Evolutionary conservation across 163 green algal species (phyloP), one percentile per base, ranked within the genome.

Genomic region (Coccomyxa subellipsoidea): DNA sequence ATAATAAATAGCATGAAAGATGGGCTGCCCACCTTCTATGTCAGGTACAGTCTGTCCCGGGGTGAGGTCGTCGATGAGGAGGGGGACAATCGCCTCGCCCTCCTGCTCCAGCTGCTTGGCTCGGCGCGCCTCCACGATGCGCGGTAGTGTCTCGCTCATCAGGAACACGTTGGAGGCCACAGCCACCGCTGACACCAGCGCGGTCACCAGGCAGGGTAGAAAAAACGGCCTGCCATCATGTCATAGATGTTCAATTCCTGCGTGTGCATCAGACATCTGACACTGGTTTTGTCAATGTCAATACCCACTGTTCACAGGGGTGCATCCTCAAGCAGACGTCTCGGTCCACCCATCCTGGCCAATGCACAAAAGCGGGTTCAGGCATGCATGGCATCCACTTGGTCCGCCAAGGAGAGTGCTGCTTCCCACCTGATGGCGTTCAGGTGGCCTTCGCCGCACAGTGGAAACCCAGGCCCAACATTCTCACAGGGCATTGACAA

Each of bases 91-190:
- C 66, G 18, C 66, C 10, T 73, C 66, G 3, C n/a, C n/a, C 66
- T 73, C 21, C 21, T 73, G 8, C n/a, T 32, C 66, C n/a, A 34
- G 29, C 29, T 73, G 66, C 66, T 73, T 32, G 23, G 79, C 81
- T 75, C 8, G 54, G 23, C 66, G n/a, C 1, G 27, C 54, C 36
- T 38, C n/a, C 10, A 71, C 59, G 34, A 81, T 40, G 54, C 70
- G 80, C 32, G 85, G 87, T 69, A 90, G 77, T 2, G 88, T 90
- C 40, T 92, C 88, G 0, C 80, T 59, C 29, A 92, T 69, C 47
- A 83, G 36, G 2, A 85, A 80, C 3, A 82, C 34, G 15, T 76
- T 82, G 31, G 85, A 59, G 3, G 84, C 34, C 0, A 83, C 59
- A 12, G 85, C 87, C n/a, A 88, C 0, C 0, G 81, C 72, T 0